These are phyloP conservation scores for Candida schatavii DNA, from an alignment of 805 yeast genomes.

Conservation along the genomic window DNA sequence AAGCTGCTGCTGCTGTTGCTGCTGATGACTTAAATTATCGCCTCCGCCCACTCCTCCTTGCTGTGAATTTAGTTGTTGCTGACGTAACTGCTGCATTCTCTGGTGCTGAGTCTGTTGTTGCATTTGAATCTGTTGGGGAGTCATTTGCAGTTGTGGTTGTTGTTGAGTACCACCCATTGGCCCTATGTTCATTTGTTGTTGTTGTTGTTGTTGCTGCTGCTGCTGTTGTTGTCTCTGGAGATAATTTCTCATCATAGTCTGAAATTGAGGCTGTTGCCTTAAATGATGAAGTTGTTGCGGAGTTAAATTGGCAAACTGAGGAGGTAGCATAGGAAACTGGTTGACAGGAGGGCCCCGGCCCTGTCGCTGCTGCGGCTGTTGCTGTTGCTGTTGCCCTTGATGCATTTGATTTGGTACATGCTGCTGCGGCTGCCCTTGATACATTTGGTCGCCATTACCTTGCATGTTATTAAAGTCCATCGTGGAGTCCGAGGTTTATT, in stretches of 20 bases:
- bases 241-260: constrained; percentile 37
- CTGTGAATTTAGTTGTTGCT: constrained; percentile 1
- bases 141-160: constrained; percentile 1
- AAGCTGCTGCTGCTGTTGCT: constrained; percentile 8
- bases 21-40: not conserved
- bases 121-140: constrained; percentile 6
- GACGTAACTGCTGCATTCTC: constrained; percentile 5
- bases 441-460: constrained; percentile 4
- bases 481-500: no score
- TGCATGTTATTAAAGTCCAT: constrained; percentile 1
- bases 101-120: constrained; percentile 9
- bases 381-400: constrained; percentile 4
- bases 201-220: constrained; percentile 38
- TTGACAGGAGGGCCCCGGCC: no score
- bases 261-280: constrained; percentile 42
- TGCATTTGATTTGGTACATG: constrained; percentile 7
- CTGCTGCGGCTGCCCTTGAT: constrained; percentile 5
- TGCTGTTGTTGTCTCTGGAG: constrained; percentile 38
- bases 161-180: constrained; percentile 1
- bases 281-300: constrained; percentile 44
- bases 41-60: not conserved
- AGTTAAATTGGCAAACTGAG: constrained; percentile 30
- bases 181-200: constrained; percentile 12
- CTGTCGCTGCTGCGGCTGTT: constrained; percentile 6
- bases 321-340: constrained; percentile 19